phyloP scores from a whole-genome alignment of 495 filamentous ascomycete genomes.

The Daldinia vernicosa region DNA sequence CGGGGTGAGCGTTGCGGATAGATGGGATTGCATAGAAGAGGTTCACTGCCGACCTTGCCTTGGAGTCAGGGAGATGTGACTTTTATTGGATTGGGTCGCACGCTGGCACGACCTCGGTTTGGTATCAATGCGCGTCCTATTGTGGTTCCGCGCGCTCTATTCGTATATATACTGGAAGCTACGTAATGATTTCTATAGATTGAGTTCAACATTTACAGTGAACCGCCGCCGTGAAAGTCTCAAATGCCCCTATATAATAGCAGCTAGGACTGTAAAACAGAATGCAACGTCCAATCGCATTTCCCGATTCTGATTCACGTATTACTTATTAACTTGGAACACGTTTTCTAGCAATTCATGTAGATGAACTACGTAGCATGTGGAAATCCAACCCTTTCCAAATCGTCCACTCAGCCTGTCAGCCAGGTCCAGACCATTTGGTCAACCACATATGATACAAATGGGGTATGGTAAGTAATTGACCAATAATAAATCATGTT shows the following conservation, averaged over 20 bases:
- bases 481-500: neutral
- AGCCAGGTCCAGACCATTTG: neutral
- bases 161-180: slow-evolving; percentile 40
- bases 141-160: slow-evolving; percentile 23
- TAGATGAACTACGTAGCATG: neutral
- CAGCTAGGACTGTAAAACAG: neutral
- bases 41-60: slow-evolving; percentile 32
- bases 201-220: slow-evolving; percentile 16
- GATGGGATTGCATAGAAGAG: slow-evolving; percentile 42
- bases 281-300: neutral
- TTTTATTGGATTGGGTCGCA: slow-evolving; percentile 34
- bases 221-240: neutral
- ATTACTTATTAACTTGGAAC: neutral
- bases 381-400: neutral
- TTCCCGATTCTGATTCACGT: neutral
- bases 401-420: neutral
- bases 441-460: neutral
- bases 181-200: slow-evolving; percentile 43
- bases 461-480: neutral
- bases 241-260: neutral
- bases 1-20: slow-evolving; percentile 39
- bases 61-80: slow-evolving; percentile 39
- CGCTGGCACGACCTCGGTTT: slow-evolving; percentile 29
- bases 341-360: neutral
- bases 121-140: slow-evolving; percentile 32